A percentile compares a stretch with the other conserved stretches of the same genome.
phyloP scores from a whole-genome alignment of 2,329 filamentous ascomycete genomes.

The Zymoseptoria passerinii region DNA sequence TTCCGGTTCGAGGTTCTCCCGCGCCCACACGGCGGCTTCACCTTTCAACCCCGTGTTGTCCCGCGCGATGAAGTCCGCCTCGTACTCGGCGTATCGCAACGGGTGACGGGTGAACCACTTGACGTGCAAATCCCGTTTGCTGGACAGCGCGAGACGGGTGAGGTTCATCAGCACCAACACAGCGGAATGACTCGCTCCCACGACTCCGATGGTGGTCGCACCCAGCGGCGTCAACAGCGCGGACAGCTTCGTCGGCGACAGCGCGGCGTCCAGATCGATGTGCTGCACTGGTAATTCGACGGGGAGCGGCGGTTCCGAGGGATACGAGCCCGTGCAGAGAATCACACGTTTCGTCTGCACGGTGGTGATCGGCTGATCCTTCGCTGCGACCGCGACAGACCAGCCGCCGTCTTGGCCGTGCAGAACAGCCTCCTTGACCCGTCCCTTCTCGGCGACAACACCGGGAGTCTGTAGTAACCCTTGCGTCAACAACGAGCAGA shows the following conservation, averaged over 20 bases:
- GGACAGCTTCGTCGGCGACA: slow-evolving; percentile 46
- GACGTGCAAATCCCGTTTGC: slow-evolving; percentile 47
- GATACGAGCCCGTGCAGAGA: slow-evolving; percentile 52
- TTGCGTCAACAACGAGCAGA: slow-evolving; percentile 42
- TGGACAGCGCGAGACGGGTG: slow-evolving; percentile 43
- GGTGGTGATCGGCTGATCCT: slow-evolving; percentile 25
- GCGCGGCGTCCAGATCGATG: slow-evolving; percentile 48
- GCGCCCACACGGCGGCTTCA: slow-evolving; percentile 51
- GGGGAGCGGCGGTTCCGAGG: slow-evolving; percentile 39
- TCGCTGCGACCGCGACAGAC: slow-evolving; percentile 30
- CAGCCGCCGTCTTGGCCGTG: slow-evolving; percentile 32
- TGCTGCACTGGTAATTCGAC: slow-evolving; percentile 34
- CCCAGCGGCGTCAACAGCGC: slow-evolving; percentile 29
- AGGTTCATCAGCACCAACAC: slow-evolving; percentile 56
- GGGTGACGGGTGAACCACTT: slow-evolving; percentile 56
- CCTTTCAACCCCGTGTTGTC: slow-evolving; percentile 61
- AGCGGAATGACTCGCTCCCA: slow-evolving; percentile 56
- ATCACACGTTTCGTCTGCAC: slow-evolving; percentile 38
- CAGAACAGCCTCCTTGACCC: slow-evolving; percentile 34
- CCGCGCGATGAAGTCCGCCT: slow-evolving; percentile 55
- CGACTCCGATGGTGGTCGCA: slow-evolving; percentile 44
- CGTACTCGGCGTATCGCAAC: slow-evolving; percentile 54
- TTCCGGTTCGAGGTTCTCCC: slow-evolving; percentile 49
- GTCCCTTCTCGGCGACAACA: slow-evolving; percentile 34
- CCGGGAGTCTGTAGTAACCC: slow-evolving; percentile 37